These are phyloP conservation scores for Anthracocystis walkeri DNA, from an alignment of 1,284 basidiomycete species.

Conservation along the genomic window DNA sequence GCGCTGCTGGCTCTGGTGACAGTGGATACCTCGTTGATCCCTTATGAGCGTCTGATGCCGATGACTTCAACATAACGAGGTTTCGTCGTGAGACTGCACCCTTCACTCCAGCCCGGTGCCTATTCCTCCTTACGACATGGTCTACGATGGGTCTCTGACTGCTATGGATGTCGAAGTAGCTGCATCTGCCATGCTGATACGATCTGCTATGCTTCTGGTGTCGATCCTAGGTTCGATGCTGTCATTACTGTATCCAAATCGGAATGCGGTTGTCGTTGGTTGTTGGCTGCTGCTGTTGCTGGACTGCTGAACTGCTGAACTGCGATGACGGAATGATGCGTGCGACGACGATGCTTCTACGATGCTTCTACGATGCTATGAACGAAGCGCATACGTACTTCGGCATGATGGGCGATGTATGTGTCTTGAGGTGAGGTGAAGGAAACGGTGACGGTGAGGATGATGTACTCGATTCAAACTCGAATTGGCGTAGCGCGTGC, in stretches of 20 bases:
- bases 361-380: background rate
- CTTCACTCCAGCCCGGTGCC: background rate
- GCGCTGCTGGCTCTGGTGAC: too few species aligned
- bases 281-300: conserved; percentile 3
- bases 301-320: conserved; percentile 1
- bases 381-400: conserved; percentile 52
- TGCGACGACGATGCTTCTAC: conserved; percentile 16
- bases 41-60: background rate
- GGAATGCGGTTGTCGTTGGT: background rate
- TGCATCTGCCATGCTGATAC: conserved; percentile 1
- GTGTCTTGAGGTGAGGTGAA: conserved; percentile 47
- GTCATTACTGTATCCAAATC: background rate
- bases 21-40: too few species aligned
- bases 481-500: conserved; percentile 7
- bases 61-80: background rate
- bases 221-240: conserved; percentile 1
- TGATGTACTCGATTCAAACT: conserved; percentile 24
- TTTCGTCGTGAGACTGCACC: background rate
- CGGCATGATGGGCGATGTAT: conserved; percentile 64
- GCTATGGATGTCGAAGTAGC: background rate
- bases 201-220: background rate
- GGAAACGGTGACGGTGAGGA: conserved; percentile 39
- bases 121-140: background rate
- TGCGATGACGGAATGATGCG: conserved; percentile 7
- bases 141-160: background rate